These are phyloP conservation scores for Penicillium malachiteum DNA, from an alignment of 495 filamentous ascomycete species.

Conservation along the genomic window DNA sequence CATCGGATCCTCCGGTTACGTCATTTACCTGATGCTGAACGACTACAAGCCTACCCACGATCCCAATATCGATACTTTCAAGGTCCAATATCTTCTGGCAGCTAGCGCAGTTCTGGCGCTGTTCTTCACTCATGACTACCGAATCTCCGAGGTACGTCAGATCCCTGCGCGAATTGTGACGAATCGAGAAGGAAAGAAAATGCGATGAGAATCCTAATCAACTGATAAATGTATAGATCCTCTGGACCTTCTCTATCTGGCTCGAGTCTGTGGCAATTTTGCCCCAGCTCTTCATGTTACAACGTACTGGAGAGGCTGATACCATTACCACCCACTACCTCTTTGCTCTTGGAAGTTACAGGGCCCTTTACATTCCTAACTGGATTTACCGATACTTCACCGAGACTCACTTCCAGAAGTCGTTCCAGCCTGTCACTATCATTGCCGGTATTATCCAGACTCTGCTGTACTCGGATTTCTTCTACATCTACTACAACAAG, in stretches of 20 bases:
- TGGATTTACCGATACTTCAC: slow-evolving; percentile 88
- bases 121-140: slow-evolving; percentile 81
- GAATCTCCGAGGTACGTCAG: slow-evolving; percentile 55
- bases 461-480: slow-evolving; percentile 95
- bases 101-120: slow-evolving; percentile 75
- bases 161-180: not conserved
- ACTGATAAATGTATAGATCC: slow-evolving; percentile 55
- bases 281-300: slow-evolving; percentile 95
- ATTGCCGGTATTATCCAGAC: slow-evolving; percentile 90
- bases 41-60: slow-evolving; percentile 96
- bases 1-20: slow-evolving; percentile 84
- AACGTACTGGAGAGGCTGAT: slow-evolving; percentile 95
- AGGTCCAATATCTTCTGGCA: slow-evolving; percentile 85
- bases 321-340: slow-evolving; percentile 98
- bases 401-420: slow-evolving; percentile 54
- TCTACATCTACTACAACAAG: slow-evolving; percentile 99
- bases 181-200: not conserved
- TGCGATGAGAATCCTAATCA: not conserved
- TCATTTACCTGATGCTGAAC: slow-evolving; percentile 93
- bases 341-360: slow-evolving; percentile 89
- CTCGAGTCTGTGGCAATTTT: slow-evolving; percentile 94
- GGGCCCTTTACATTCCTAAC: slow-evolving; percentile 96
- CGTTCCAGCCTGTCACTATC: slow-evolving; percentile 76
- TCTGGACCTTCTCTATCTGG: slow-evolving; percentile 98
- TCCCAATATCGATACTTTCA: slow-evolving; percentile 93